Percentiles rank a stretch among this genome's conserved stretches.
These are phyloP conservation scores for Coniochaeta sp. DNA, from an alignment of 2,329 filamentous ascomycete species.

Conservation along the genomic window DNA sequence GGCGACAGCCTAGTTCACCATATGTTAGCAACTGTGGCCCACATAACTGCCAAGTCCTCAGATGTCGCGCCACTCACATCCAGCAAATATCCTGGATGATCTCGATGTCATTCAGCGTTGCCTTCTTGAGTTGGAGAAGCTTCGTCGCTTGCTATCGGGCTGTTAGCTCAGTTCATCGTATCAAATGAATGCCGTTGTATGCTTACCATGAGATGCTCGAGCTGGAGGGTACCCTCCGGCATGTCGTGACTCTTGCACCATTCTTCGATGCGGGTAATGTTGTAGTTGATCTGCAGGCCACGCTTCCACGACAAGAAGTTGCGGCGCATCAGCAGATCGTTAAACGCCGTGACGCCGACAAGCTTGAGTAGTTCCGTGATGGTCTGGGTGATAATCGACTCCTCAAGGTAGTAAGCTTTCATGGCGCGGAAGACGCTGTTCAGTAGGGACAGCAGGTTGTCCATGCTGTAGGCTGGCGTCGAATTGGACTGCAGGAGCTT, in stretches of 20 bases:
- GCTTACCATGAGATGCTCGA: slow-evolving; percentile 92
- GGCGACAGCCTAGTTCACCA: slow-evolving; percentile 67
- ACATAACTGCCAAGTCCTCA: background rate
- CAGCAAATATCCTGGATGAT: slow-evolving; percentile 99
- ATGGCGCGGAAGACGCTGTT: slow-evolving; percentile 98
- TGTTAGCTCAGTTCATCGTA: slow-evolving; percentile 17
- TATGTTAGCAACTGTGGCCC: background rate
- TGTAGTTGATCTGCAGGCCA: slow-evolving; percentile 98
- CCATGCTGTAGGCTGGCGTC: slow-evolving; percentile 96
- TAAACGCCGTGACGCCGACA: slow-evolving; percentile 96
- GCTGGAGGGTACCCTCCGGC: slow-evolving; percentile 93
- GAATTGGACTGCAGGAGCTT: slow-evolving; percentile 90
- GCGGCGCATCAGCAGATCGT: slow-evolving; percentile 92
- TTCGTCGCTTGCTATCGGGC: slow-evolving; percentile 80
- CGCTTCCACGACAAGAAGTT: slow-evolving; percentile 99
- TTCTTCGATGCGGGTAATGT: slow-evolving; percentile 98
- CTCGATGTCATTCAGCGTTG: slow-evolving; percentile 96
- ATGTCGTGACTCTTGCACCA: slow-evolving; percentile 99
- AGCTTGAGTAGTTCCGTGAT: slow-evolving; percentile 88
- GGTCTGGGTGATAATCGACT: slow-evolving; percentile 91
- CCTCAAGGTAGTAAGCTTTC: slow-evolving; percentile 97
- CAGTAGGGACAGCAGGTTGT: slow-evolving; percentile 88
- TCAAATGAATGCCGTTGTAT: background rate
- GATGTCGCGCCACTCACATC: slow-evolving; percentile 63
- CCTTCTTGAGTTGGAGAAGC: slow-evolving; percentile 96